Conservation (phyloP, 2,329 filamentous ascomycete genomes). For the Colletotrichum echinochloae region DNA sequence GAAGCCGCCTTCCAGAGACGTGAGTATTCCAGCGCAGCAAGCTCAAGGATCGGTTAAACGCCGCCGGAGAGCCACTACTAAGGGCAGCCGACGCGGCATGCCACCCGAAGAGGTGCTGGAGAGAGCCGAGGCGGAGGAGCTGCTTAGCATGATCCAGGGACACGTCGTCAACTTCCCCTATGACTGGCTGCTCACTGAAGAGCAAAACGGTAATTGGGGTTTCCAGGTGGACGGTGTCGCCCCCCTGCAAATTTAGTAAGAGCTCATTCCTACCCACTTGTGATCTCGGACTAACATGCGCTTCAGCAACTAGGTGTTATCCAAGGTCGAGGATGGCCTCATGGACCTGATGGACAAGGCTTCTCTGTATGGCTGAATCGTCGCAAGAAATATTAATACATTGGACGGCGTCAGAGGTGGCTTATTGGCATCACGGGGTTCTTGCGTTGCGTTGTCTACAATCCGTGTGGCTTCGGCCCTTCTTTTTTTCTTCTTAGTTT, state of each 20-base stretch:
- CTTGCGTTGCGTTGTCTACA: conserved; percentile 19
- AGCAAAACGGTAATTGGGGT: conserved; percentile 94
- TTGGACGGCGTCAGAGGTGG: conserved; percentile 3
- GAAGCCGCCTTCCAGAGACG: conserved; percentile 57
- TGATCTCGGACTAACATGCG: conserved; percentile 45
- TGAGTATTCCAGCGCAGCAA: conserved; percentile 48
- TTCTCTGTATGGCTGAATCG: conserved; percentile 21
- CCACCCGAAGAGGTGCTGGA: conserved; percentile 81
- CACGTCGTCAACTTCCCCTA: conserved; percentile 93
- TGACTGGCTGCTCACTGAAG: conserved; percentile 93
- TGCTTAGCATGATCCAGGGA: conserved; percentile 86
- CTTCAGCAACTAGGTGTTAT: conserved; percentile 49
- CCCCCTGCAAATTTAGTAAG: conserved; percentile 96
- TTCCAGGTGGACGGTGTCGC: conserved; percentile 97
- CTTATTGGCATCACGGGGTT: conserved; percentile 2
- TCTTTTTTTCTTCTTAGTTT: no score
- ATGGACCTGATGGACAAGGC: conserved; percentile 5
- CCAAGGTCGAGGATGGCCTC: conserved; percentile 11
- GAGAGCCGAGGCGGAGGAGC: conserved; percentile 81
- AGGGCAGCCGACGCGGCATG: conserved; percentile 73
- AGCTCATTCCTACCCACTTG: conserved; percentile 41
- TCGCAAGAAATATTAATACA: background rate
- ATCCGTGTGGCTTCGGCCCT: conserved; percentile 23
- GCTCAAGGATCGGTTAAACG: conserved; percentile 66
- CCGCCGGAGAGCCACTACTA: conserved; percentile 77